Evolutionary conservation across 495 filamentous ascomycete species (phyloP).

Genomic region (Daldinia concentrica): DNA sequence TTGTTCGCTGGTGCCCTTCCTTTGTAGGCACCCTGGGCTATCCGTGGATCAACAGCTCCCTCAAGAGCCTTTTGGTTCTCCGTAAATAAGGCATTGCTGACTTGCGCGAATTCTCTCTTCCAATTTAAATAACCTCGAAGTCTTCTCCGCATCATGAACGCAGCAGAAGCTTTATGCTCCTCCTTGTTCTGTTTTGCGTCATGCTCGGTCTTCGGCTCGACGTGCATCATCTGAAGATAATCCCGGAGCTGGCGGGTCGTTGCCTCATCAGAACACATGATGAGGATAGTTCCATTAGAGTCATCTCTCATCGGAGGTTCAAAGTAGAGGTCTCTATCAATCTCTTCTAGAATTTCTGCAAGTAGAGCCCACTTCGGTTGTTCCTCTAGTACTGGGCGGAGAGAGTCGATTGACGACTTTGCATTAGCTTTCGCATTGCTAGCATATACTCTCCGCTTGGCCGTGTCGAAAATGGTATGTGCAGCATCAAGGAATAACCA

Average conservation of each 20-base stretch:
- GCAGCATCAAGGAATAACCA: conserved; percentile 98
- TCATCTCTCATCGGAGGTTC: conserved; percentile 79
- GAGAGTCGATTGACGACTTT: conserved; percentile 63
- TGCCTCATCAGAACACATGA: conserved; percentile 92
- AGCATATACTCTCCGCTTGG: conserved; percentile 88
- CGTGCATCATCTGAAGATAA: conserved; percentile 89
- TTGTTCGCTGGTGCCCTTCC: conserved; percentile 79
- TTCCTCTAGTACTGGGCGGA: conserved; percentile 92
- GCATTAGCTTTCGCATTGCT: conserved; percentile 52
- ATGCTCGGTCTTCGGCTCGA: conserved; percentile 63
- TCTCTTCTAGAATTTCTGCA: conserved; percentile 88
- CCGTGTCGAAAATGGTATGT: conserved; percentile 90
- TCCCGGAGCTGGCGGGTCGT: conserved; percentile 91
- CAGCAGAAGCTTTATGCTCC: conserved; percentile 71
- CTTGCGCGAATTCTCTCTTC: conserved; percentile 89
- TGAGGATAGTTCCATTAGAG: conserved; percentile 87
- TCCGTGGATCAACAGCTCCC: conserved; percentile 62
- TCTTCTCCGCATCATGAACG: conserved; percentile 87
- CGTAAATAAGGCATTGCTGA: conserved; percentile 74
- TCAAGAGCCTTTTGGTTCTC: conserved; percentile 84
- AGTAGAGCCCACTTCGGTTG: conserved; percentile 93
- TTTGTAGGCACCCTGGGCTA: conserved; percentile 51
- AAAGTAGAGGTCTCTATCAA: conserved; percentile 89
- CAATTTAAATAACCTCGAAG: conserved; percentile 90
- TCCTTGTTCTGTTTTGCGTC: conserved; percentile 55